Percentiles rank a stretch among this genome's conserved stretches.
Conservation (phyloP, 2,329 filamentous ascomycete species). For the Ophiostoma perfectum region DNA sequence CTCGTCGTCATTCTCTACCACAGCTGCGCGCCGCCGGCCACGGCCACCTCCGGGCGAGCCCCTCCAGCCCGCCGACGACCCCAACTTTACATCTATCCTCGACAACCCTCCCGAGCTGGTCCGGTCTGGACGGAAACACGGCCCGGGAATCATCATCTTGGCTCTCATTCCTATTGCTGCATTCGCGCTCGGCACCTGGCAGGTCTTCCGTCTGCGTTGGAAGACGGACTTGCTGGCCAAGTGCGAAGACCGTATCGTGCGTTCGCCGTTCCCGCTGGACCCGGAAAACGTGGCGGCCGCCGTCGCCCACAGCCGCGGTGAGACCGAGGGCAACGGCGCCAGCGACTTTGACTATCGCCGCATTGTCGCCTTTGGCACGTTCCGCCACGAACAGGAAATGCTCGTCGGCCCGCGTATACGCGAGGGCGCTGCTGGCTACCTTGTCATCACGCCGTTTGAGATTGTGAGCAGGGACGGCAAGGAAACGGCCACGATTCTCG, state of each 20-base stretch:
- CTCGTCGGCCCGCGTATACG: slow-evolving; percentile 83
- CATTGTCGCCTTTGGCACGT: slow-evolving; percentile 66
- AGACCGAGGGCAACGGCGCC: slow-evolving; percentile 11
- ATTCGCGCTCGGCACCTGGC: slow-evolving; percentile 88
- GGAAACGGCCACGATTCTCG: slow-evolving; percentile 53
- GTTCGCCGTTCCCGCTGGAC: slow-evolving; percentile 69
- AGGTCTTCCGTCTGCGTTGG: slow-evolving; percentile 87
- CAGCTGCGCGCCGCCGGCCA: neutral
- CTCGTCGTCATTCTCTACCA: slow-evolving; percentile 15
- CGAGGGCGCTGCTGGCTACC: slow-evolving; percentile 84
- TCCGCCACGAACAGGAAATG: slow-evolving; percentile 92
- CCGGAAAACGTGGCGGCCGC: slow-evolving; percentile 75
- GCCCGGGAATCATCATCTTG: slow-evolving; percentile 72
- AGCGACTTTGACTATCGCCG: slow-evolving; percentile 80
- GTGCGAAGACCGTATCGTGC: slow-evolving; percentile 85
- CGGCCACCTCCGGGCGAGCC: slow-evolving; percentile 9
- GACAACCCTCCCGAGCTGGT: slow-evolving; percentile 81
- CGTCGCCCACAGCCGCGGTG: slow-evolving; percentile 51
- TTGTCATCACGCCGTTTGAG: slow-evolving; percentile 88
- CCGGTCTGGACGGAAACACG: slow-evolving; percentile 66
- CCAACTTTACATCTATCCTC: slow-evolving; percentile 75
- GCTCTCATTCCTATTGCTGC: slow-evolving; percentile 87
- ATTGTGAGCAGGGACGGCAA: slow-evolving; percentile 12
- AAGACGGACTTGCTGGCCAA: slow-evolving; percentile 88
- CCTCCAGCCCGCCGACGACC: slow-evolving; percentile 61